Evolutionary conservation across 2,329 filamentous ascomycete genomes (phyloP), one percentile per base, ranked within the genome.

Genomic region (Fusarium sp.): DNA sequence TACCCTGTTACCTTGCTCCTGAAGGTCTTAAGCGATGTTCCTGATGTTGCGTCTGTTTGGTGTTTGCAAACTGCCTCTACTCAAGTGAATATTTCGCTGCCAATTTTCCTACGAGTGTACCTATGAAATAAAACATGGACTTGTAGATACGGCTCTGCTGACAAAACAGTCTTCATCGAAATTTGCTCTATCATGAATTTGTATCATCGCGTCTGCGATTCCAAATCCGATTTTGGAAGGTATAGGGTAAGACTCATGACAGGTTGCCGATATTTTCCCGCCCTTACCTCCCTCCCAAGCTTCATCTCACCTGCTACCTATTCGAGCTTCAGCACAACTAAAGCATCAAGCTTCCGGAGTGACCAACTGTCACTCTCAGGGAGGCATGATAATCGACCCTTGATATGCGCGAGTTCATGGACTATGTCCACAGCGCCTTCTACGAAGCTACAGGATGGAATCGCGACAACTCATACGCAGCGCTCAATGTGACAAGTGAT

Each of bases 321-420:
- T 38, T 38, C 34, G 20, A 55, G 10, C 49, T 44, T 27, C 11
- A 8, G 32, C 47, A 25, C 6, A 44, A 44, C 43, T 41, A 16
- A 45, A 45, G 55, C 18, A 20, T 24, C 48, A 18, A 58, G 56
- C 68, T 71, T 71, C 68, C 68, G 52, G 64, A 69, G 68, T 65
- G 64, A 62, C 52, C 34, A 44, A 4, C 11, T 9, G 44, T 69
- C 60, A 40, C 68, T 69, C 38, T 20, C 40, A 40, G 58, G 66
- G 60, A 72, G 74, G 76, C 69, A 80, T 79, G 77, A 69, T 55
- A 67, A 77, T 59, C 47, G 59, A 54, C 62, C 67, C 71, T 67
- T 77, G 77, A 83, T 57, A 98, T 98, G 94, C 90, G 96, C 84
- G 92, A 94, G 83, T 98, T 97, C 85, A 97, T 98, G 93, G 94